Evolutionary conservation across 2,329 filamentous ascomycete species (phyloP).

Genomic region (Graphiopsis chlorocephala): DNA sequence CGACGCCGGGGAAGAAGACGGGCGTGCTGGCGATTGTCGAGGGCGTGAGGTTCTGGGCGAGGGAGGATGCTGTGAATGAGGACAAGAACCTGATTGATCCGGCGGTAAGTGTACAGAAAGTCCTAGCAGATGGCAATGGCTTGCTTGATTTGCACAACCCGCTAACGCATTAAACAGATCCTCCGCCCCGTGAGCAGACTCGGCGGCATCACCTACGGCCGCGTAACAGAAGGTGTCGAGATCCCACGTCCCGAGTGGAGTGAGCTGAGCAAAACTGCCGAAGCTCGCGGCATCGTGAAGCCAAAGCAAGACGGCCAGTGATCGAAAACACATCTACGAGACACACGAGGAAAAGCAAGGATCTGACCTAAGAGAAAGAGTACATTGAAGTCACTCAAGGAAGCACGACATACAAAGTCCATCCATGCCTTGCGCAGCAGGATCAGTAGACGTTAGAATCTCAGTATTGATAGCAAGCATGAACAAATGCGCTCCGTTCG

Average conservation of each 20-base stretch:
- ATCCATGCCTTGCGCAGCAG: no score
- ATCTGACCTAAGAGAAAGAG: background rate
- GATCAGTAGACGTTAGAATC: no score
- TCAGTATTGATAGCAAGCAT: no score
- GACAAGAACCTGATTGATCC: conserved; percentile 72
- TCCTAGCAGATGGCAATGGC: background rate
- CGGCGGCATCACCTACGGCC: conserved; percentile 82
- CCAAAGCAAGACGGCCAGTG: conserved; percentile 44
- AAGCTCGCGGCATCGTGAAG: conserved; percentile 52
- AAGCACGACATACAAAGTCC: background rate
- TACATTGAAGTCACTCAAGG: background rate
- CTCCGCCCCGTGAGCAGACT: conserved; percentile 73
- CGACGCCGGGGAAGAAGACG: conserved; percentile 69
- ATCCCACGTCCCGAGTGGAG: conserved; percentile 58
- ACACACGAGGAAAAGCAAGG: background rate
- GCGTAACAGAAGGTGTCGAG: conserved; percentile 68
- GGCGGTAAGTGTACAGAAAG: conserved; percentile 47
- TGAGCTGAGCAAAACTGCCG: conserved; percentile 53
- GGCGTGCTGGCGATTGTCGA: conserved; percentile 75
- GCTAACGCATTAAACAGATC: conserved; percentile 45
- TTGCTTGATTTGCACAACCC: conserved; percentile 5
- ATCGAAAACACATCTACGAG: background rate
- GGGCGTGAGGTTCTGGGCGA: conserved; percentile 81
- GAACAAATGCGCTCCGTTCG: no score
- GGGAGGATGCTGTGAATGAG: conserved; percentile 83